phyloP scores from a whole-genome alignment of 2,329 filamentous ascomycete genomes.

The Lomentospora prolificans region DNA sequence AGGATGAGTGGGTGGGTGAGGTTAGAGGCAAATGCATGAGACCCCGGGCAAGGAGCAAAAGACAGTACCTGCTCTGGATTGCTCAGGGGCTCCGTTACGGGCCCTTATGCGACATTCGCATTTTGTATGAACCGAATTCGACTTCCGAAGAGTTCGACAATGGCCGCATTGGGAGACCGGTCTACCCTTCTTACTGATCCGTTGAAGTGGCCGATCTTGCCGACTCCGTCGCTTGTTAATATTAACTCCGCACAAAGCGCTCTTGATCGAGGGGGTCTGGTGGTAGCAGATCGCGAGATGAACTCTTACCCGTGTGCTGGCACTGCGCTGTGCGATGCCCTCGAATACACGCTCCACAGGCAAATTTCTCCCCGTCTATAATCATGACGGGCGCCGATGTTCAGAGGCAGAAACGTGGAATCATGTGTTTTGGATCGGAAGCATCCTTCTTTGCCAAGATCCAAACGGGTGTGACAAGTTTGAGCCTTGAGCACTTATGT shows the following conservation, averaged over 20 bases:
- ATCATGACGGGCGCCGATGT: constrained; percentile 48
- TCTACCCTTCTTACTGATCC: constrained; percentile 95
- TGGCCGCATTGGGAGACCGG: constrained; percentile 97
- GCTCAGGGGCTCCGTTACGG: neutral
- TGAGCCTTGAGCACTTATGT: too few relatives aligned
- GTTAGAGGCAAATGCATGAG: too few relatives aligned
- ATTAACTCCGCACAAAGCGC: too few relatives aligned
- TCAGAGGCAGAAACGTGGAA: neutral
- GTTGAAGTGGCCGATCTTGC: constrained; percentile 80
- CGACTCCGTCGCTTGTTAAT: too few relatives aligned
- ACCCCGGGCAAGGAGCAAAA: too few relatives aligned
- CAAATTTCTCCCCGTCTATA: constrained; percentile 93
- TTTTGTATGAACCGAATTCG: constrained; percentile 85
- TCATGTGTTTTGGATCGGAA: too few relatives aligned
- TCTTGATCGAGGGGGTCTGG: too few relatives aligned
- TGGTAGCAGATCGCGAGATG: too few relatives aligned
- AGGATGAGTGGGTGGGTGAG: neutral
- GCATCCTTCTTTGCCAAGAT: too few relatives aligned
- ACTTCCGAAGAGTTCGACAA: constrained; percentile 93
- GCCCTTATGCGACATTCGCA: constrained; percentile 63
- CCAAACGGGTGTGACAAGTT: too few relatives aligned
- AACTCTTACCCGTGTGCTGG: constrained; percentile 87
- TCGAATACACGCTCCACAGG: constrained; percentile 95
- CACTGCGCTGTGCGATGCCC: constrained; percentile 98
- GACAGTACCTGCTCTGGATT: neutral